Conservation (phyloP, 129 eudicot genomes). For the Arctium lappa region DNA sequence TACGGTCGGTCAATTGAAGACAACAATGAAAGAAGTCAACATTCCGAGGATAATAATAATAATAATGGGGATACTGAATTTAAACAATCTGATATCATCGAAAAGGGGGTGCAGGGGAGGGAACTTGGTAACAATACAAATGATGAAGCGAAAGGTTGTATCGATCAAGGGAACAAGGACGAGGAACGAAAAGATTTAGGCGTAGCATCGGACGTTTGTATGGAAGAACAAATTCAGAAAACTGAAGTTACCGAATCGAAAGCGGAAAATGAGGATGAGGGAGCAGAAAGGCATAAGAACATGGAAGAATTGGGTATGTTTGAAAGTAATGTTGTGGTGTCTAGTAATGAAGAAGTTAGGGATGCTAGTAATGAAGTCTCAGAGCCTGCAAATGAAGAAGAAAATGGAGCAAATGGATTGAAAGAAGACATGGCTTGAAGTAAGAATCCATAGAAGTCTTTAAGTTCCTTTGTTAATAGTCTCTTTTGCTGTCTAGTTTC, state of each 20-base stretch:
- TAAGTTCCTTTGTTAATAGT: conserved; percentile 17
- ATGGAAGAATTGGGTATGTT: not conserved
- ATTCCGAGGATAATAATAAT: conserved; percentile 26
- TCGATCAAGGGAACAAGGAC: not conserved
- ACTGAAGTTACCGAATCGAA: not conserved
- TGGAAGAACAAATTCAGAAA: conserved; percentile 13
- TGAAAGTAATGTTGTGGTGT: not conserved
- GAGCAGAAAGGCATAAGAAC: conserved; percentile 7
- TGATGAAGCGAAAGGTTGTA: not conserved
- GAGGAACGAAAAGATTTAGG: not conserved
- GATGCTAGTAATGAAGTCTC: not conserved
- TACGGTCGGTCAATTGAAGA: conserved; percentile 33
- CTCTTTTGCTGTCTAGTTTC: conserved; percentile 9
- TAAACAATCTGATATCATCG: conserved; percentile 17
- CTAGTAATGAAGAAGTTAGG: not conserved
- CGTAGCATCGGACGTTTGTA: conserved; percentile 7
- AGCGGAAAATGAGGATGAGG: conserved; percentile 12
- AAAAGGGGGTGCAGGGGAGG: conserved; percentile 9
- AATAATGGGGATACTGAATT: conserved; percentile 8
- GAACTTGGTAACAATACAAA: not conserved
- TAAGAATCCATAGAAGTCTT: not conserved
- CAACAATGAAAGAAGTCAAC: conserved; percentile 3
- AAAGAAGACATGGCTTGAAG: not conserved
- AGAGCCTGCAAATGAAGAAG: conserved; percentile 17
- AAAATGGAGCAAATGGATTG: conserved; percentile 10